Base-by-base conservation (phyloP, 352 stramenopile genomes). In the Aphanomyces astaci region DNA sequence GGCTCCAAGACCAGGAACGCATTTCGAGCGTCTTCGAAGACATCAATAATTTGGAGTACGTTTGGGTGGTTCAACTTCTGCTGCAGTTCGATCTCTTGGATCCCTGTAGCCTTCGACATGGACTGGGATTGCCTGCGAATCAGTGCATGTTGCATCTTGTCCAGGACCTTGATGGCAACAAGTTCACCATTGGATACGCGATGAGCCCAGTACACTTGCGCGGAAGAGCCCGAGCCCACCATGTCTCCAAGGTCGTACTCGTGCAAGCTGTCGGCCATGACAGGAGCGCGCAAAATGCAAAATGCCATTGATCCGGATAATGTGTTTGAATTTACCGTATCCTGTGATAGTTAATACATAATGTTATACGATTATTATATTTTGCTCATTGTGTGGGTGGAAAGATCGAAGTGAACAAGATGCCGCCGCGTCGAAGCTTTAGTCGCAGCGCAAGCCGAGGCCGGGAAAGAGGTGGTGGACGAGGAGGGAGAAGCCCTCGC, bases 151-250 rank as follows among this genome's bases (percentile, higher is more conserved):
- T 75, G 75, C 28, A 92, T 72, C 71, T 94, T 92, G 73, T 94
- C 86, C 45, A 94, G 80, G 59, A 90, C 81, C 76, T 94, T 90
- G 67, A 94, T 86, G 17, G 83, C 86, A n/a, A 92, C 78, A 27
- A 65, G 65, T 0, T 75, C 76, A n/a, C 63, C 52, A n/a, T 76
- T 66, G 0, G 22, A 27, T 33, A 48, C 24, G 68, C 78, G 76
- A 33, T 83, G 67, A 15, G 84, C 84, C 43, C 88, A 63, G 74
- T 93, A 91, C 46, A 93, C 81, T 40, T 93, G 82, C 28, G 84
- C 84, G 7, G 84, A 90, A 25, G 84, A 82, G 13, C 84, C 84
- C 64, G 89, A 78, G 32, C 84, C 84, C 3, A 93, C 71, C 55
- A 93, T 89, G 63, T 89, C 84, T 27, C 62, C 62, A 27, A 68